Base-by-base conservation (phyloP, 768 basidiomycete genomes). In the Lactarius psammicola region DNA sequence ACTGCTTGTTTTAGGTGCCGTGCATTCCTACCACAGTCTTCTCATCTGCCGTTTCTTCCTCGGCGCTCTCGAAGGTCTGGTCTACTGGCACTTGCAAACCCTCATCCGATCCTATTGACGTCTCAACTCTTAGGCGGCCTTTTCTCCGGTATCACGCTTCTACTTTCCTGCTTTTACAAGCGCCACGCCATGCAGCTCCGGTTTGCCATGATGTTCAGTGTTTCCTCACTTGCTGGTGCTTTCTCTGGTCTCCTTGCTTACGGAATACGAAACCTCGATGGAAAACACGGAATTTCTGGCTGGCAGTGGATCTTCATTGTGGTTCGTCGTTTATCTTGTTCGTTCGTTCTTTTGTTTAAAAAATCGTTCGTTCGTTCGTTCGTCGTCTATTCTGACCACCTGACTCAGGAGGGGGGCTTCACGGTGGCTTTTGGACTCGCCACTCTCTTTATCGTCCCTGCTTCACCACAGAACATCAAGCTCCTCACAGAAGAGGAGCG, bases 271-370 rank as follows among this genome's bases (percentile, higher is more conserved):
- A 74, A 84, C 13, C 84, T 89, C 79, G 74, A 85, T 46, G 84
- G 84, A 10, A 74, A 79, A 20, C 78, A 80, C 1, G 82, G 84
- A 2, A 79, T 75, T 63, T 77, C 81, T 3, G 87, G 84, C 0
- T 88, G 87, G 87, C 78, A 82, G 15, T 90, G 85, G 87, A 83
- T 88, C 51, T 86, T 87, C 73, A 84, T 86, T 61, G 76, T 86
- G 36, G 81, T 82, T 72, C 1, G 73, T 63, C 1, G 9, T 46
- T 1, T 53, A 3, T 8, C 23, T 6, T 40, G 13, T 40, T 3
- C 11, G 2, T 58, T 54, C 11, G 0, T 2, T 11, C 38, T 20
- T 2, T 33, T n/a, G n/a, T n/a, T n/a, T n/a, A n/a, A n/a, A n/a
- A n/a, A n/a, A n/a, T n/a, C n/a, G n/a, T n/a, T n/a, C 40, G 6